phyloP scores from a whole-genome alignment of 768 basidiomycete genomes.

The Boletus rubroflammeus region DNA sequence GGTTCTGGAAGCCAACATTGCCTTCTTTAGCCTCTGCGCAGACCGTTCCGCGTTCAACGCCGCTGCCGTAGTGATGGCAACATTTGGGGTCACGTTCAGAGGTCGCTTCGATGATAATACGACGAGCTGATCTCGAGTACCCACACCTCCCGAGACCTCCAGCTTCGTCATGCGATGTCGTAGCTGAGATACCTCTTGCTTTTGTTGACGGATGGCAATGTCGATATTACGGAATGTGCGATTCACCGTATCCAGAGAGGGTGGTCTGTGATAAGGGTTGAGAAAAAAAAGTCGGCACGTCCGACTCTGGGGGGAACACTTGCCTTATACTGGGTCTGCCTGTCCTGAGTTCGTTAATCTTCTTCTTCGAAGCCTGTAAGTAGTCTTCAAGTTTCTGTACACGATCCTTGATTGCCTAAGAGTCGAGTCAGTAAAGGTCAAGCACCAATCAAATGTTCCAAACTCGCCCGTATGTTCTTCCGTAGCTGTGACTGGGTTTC shows the following conservation, averaged over 20 bases:
- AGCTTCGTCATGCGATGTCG: conserved; percentile 51
- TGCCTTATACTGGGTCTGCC: conserved; percentile 65
- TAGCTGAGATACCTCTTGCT: conserved; percentile 49
- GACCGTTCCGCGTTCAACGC: conserved; percentile 80
- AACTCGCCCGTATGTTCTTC: conserved; percentile 62
- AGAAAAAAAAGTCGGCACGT: not conserved
- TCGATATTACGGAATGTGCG: conserved; percentile 86
- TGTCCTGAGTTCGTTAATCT: conserved; percentile 55
- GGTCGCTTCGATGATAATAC: conserved; percentile 38
- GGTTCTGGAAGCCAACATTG: conserved; percentile 55
- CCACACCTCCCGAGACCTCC: conserved; percentile 31
- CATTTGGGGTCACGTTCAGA: conserved; percentile 53
- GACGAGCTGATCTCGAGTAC: conserved; percentile 40
- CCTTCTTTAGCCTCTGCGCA: conserved; percentile 65
- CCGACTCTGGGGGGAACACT: conserved; percentile 17
- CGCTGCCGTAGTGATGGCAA: conserved; percentile 73
- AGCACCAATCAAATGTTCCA: not conserved
- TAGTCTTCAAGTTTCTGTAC: conserved; percentile 78
- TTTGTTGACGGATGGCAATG: conserved; percentile 60
- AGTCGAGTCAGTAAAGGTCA: conserved; percentile 4
- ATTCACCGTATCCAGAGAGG: conserved; percentile 78
- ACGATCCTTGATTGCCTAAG: conserved; percentile 64
- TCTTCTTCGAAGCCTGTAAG: conserved; percentile 66
- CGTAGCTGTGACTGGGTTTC: conserved; percentile 79
- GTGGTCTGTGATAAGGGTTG: conserved; percentile 50